phyloP scores from a whole-genome alignment of 2,329 filamentous ascomycete species.

The Colletotrichum sp. region DNA sequence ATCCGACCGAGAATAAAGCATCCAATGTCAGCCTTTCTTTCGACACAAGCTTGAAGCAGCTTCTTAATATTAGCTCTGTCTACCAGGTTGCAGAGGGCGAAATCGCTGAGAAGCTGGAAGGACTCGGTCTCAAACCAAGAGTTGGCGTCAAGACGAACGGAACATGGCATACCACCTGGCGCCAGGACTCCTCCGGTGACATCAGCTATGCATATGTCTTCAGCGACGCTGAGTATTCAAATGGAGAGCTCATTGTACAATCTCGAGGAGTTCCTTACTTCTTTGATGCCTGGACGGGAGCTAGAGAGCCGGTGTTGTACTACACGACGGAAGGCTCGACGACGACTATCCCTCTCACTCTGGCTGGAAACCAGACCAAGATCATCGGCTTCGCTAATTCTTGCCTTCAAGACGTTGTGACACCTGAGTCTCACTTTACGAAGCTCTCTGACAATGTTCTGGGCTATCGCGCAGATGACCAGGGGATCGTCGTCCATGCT shows the following conservation, averaged over 20 bases:
- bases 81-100: not conserved
- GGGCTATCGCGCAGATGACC: not conserved
- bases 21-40: not conserved
- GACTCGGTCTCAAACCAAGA: not conserved
- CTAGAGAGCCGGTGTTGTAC: not conserved
- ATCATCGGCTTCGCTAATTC: not conserved
- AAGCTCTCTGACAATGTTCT: not conserved
- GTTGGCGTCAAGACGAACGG: not conserved
- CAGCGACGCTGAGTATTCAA: not conserved
- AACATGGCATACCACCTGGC: conserved; percentile 7
- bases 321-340: not conserved
- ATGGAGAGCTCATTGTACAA: not conserved
- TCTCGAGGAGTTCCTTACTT: not conserved
- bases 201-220: conserved; percentile 4
- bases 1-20: not conserved
- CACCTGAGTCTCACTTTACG: not conserved
- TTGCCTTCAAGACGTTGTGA: not conserved
- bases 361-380: conserved; percentile 7
- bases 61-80: not conserved
- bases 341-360: not conserved
- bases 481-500: not conserved
- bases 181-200: not conserved
- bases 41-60: not conserved
- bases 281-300: conserved; percentile 10
- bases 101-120: not conserved